Evolutionary conservation across 768 basidiomycete species (phyloP).

Genomic region (Boletellus sp.): DNA sequence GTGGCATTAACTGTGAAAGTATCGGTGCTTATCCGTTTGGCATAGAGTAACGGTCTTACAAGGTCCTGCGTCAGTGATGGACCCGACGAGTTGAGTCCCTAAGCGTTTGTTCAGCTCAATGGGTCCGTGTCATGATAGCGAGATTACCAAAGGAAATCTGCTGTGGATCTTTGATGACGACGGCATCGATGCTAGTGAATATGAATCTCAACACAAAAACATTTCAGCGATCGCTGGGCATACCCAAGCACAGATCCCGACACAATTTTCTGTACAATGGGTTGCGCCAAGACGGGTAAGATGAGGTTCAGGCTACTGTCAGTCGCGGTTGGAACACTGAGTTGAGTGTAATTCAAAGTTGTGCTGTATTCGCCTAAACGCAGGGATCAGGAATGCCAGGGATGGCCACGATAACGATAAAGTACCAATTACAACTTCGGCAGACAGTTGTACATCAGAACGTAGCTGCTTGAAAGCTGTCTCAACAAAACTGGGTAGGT

Average conservation of each 20-base stretch:
- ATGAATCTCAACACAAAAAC: neutral
- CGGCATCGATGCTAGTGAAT: conserved; percentile 46
- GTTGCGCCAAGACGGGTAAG: conserved; percentile 65
- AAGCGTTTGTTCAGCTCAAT: conserved; percentile 2
- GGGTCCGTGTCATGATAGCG: neutral
- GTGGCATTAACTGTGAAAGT: conserved; percentile 53
- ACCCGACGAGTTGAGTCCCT: conserved; percentile 56
- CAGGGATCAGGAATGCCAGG: conserved; percentile 3
- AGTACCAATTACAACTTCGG: conserved; percentile 55
- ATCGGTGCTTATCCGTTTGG: conserved; percentile 3
- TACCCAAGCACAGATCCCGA: conserved; percentile 54
- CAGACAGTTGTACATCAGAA: conserved; percentile 56
- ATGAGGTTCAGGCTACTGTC: conserved; percentile 61
- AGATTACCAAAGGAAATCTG: conserved; percentile 53
- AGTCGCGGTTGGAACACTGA: conserved; percentile 51
- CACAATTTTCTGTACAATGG: conserved; percentile 73
- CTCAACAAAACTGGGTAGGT: conserved; percentile 59
- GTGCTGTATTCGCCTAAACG: conserved; percentile 58
- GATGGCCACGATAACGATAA: neutral
- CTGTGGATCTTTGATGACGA: conserved; percentile 58
- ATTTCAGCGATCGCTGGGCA: neutral
- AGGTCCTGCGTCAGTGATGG: conserved; percentile 67
- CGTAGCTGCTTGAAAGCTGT: conserved; percentile 61
- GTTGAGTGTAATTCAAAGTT: conserved; percentile 57
- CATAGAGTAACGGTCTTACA: conserved; percentile 41